These are phyloP conservation scores for Paragyromitra xinjiangensis DNA, from an alignment of 495 filamentous ascomycete genomes.

Conservation along the genomic window DNA sequence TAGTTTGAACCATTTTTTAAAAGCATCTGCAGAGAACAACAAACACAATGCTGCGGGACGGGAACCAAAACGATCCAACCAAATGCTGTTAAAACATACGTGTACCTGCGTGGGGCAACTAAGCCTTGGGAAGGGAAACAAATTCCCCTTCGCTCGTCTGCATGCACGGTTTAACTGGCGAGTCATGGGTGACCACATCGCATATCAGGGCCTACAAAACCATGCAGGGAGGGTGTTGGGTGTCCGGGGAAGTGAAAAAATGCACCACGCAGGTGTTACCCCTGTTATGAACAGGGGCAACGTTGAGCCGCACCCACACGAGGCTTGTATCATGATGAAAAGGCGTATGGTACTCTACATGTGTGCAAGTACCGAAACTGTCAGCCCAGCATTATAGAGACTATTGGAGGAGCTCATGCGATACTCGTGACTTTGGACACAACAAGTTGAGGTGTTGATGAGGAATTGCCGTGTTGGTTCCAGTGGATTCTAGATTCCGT, in stretches of 20 bases:
- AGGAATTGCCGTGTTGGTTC: conserved; percentile 41
- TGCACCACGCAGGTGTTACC: conserved; percentile 5
- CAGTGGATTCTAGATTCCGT: conserved; percentile 27
- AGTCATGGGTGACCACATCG: conserved; percentile 50
- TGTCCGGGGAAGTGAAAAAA: conserved; percentile 36
- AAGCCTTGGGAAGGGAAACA: conserved; percentile 25
- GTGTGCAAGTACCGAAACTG: conserved; percentile 23
- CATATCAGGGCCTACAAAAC: conserved; percentile 33
- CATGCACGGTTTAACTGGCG: conserved; percentile 22
- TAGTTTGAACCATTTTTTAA: conserved; percentile 17
- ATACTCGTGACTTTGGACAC: conserved; percentile 4
- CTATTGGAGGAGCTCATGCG: conserved; percentile 7
- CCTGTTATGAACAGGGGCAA: conserved; percentile 30
- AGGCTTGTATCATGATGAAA: conserved; percentile 36
- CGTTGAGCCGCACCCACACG: conserved; percentile 47
- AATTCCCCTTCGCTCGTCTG: conserved; percentile 23
- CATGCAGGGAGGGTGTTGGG: conserved; percentile 31
- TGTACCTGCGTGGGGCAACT: conserved; percentile 50
- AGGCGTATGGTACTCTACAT: conserved; percentile 3
- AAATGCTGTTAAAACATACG: conserved; percentile 53
- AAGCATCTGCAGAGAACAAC: conserved; percentile 34
- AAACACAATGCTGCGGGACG: conserved; percentile 38
- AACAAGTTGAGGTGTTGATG: neutral
- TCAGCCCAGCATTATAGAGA: neutral
- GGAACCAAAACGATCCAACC: conserved; percentile 39